Evolutionary conservation across 768 basidiomycete genomes (phyloP).

Genomic region (Naematelia aurantialba): DNA sequence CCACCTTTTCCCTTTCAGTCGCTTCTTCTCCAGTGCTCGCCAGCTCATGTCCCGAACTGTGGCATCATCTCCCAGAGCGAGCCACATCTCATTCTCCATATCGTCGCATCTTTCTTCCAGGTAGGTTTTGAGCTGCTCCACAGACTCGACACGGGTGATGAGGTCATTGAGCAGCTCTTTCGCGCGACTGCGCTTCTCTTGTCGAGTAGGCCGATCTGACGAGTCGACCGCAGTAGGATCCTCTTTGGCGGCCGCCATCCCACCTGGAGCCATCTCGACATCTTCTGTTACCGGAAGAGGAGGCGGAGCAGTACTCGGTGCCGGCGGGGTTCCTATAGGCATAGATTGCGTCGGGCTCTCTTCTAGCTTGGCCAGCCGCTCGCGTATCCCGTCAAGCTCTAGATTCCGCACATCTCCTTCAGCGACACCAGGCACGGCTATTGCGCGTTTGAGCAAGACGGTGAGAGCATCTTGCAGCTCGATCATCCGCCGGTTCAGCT

Average conservation of each 20-base stretch:
- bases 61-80: background rate
- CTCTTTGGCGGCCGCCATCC: background rate
- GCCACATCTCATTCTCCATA: background rate
- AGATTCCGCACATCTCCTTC: constrained; percentile 7
- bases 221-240: background rate
- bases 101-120: background rate
- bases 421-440: constrained; percentile 6
- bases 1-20: background rate
- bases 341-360: background rate
- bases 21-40: background rate
- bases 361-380: constrained; percentile 15
- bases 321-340: background rate
- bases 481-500: constrained; percentile 10
- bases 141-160: background rate
- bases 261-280: background rate
- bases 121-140: background rate
- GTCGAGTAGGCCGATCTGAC: background rate
- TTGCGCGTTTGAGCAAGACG: constrained; percentile 12
- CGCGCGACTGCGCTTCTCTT: background rate
- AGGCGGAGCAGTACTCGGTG: background rate
- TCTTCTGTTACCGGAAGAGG: background rate
- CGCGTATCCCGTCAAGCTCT: constrained; percentile 18
- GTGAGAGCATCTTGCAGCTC: constrained; percentile 7
- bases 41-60: background rate
- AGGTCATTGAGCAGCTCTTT: background rate